Evolutionary conservation across 2,329 filamentous ascomycete genomes (phyloP), one percentile per base, ranked within the genome.

Genomic region (Trichoderma lentiforme): DNA sequence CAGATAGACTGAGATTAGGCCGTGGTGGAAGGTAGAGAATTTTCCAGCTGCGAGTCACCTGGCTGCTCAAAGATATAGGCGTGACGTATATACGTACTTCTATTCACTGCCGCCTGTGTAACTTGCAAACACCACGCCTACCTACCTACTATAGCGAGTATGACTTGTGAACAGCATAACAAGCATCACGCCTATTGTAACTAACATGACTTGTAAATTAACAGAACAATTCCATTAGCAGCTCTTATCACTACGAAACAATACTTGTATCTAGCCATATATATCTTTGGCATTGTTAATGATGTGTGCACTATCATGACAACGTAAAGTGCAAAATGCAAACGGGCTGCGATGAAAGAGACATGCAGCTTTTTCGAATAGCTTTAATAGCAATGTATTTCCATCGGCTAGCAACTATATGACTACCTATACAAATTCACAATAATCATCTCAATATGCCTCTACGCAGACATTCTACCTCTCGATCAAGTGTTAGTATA

Each of bases 11-110:
- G 57, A 2, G 12, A 7, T 77, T 51, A 9, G 58, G 62, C 5
- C 51, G 30, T 1, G 73, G 73, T 0, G 74, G 73, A 2, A 75
- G 69, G 5, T 70, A 69, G 3, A 77, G 3, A 6, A 61, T 12
- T 32, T 69, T 0, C 34, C 14, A 72, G 73, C 21, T 70, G 56
- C n/a, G 7, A 72, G 18, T 74, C 77, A 53, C 78, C 74, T 26
- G 72, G 76, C 61, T 78, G 73, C 39, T 61, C 71, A 7, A 77
- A 47, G 1, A 43, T 58, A 34, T 76, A 70, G 62, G 58, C 73
- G 43, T 70, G 72, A 53, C 3, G 47, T 53, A 53, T 43, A 3
- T 14, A 57, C 73, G 73, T 30, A 73, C 72, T 53, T 72, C 4
- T 5, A n/a, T 60, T 32, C 8, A 32, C 28, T 9, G 28, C 7